Conservation (phyloP, 176 grass and related monocot genomes). For the Triticum dicoccoides region DNA sequence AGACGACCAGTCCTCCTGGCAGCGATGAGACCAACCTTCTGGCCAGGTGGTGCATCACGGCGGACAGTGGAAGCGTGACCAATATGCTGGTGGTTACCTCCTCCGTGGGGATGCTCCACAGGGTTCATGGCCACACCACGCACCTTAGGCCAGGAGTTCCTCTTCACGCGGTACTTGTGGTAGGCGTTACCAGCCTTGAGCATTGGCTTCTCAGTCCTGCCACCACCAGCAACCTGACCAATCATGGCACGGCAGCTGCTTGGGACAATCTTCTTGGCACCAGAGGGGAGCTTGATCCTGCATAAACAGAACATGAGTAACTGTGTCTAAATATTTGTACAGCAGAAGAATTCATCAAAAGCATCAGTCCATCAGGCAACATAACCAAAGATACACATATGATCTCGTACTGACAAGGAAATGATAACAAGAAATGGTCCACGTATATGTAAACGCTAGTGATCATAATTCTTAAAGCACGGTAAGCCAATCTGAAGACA, state of each 20-base stretch:
- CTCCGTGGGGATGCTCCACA: constrained; percentile 93
- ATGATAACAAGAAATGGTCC: neutral
- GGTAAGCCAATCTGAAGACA: neutral
- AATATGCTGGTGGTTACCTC: constrained; percentile 99
- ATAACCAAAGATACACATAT: neutral
- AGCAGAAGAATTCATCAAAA: neutral
- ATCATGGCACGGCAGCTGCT: constrained; percentile 90
- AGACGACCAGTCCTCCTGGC: constrained; percentile 91
- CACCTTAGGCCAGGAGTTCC: constrained; percentile 97
- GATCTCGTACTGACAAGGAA: neutral
- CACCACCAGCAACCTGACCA: constrained; percentile 83
- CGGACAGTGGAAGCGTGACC: constrained; percentile 88
- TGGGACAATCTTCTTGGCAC: constrained; percentile 92
- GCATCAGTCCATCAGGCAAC: neutral
- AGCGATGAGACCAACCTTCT: constrained; percentile 93
- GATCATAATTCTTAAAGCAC: neutral
- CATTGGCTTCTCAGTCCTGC: constrained; percentile 86
- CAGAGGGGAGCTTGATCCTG: constrained; percentile 96
- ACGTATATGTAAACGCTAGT: too few relatives aligned
- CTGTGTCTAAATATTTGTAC: neutral
- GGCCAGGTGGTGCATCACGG: constrained; percentile 82
- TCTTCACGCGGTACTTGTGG: constrained; percentile 93
- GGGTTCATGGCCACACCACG: constrained; percentile 99
- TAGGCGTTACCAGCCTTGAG: constrained; percentile 91
- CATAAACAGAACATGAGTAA: neutral